phyloP scores from a whole-genome alignment of 176 grass and related monocot species.

The Oryza meyeriana region DNA sequence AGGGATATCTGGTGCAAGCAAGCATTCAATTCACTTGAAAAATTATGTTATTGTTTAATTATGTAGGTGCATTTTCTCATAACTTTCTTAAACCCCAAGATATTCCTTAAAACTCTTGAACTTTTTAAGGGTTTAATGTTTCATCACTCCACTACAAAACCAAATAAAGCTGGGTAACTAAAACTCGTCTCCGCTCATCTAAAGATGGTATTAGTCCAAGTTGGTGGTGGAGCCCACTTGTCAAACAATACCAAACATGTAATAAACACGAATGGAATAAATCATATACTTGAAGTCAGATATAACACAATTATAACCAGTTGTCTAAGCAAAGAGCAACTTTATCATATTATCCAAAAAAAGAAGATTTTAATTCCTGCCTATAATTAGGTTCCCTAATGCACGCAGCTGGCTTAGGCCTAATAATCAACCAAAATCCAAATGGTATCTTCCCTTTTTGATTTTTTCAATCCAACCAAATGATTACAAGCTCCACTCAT shows the following conservation, averaged over 20 bases:
- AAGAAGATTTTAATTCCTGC: not conserved
- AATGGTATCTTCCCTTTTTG: not conserved
- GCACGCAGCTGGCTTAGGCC: not conserved
- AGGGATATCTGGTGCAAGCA: not conserved
- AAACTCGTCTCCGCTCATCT: not conserved
- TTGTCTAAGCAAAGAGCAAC: not conserved
- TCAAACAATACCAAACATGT: not conserved
- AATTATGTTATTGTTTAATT: not conserved
- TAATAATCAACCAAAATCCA: conserved; percentile 5
- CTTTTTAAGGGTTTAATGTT: not conserved
- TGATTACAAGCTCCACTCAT: conserved; percentile 29
- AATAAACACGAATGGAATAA: not conserved
- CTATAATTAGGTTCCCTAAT: not conserved
- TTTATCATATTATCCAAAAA: not conserved
- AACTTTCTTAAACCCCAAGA: not conserved
- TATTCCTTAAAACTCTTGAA: not conserved
- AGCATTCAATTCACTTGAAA: conserved; percentile 6
- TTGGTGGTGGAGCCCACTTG: not conserved
- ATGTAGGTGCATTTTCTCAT: not conserved
- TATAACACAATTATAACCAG: not conserved
- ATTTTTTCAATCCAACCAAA: conserved; percentile 19
- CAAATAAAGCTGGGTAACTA: not conserved
- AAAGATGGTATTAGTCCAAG: not conserved
- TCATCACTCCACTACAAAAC: not conserved
- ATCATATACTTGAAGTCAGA: not conserved